Evolutionary conservation across 305 asterid species (phyloP), one percentile per base, ranked within the genome.

Genomic region (Solanum chacoense): DNA sequence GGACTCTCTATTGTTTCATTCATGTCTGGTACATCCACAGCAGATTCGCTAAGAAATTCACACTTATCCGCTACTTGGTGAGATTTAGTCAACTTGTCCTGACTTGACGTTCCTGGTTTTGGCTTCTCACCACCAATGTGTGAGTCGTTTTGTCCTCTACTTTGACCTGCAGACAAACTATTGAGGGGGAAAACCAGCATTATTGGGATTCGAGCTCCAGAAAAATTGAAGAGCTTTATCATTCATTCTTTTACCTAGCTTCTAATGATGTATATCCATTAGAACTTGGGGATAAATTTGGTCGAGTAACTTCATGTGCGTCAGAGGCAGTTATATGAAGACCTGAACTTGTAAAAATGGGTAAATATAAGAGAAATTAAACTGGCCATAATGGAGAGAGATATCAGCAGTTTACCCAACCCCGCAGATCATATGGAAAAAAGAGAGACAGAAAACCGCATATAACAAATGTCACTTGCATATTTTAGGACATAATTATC

Each of bases 21-120:
- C 34, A 59, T 34, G 42, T 84, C 87, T 55, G 98, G 98, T 88
- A 95, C 94, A 79, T 96, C 98, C 90, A 92, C 85, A 89, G 87
- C 90, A 50, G 94, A 90, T 91, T 95, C 98, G 22, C 92, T 93
- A 81, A 92, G 72, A 86, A 94, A 89, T 90, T 81, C 92, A 87
- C 93, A 91, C n/a, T 85, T 90, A 6, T 93, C 94, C 84, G 89
- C 94, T 36, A 81, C 75, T 8, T 88, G 86, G 76, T 24, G 37
- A 72, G 85, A 37, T 76, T 86, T 86, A 34, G 73, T 85, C 24
- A 71, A 35, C 67, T 86, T 88, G 67, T 89, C 88, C 87, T 85
- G 90, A 24, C 37, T 88, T 73, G 84, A 24, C 6, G 18, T 85
- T 40, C 85, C 84, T 59, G 35, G 32, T 59, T 76, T 87, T 2